Evolutionary conservation across 306 rosid species (phyloP).

Genomic region (Prunus campanulata): DNA sequence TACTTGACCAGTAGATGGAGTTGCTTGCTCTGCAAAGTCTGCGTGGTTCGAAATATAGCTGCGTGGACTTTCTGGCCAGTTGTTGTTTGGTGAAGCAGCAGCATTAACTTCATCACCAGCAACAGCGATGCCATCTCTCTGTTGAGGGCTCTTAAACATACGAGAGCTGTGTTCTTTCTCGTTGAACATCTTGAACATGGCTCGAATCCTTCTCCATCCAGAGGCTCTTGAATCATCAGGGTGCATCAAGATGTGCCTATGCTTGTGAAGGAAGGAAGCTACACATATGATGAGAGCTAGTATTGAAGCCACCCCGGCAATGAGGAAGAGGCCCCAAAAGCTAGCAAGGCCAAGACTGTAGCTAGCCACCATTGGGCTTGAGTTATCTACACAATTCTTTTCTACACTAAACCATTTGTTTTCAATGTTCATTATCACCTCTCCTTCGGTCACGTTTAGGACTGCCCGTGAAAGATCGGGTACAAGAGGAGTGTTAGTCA

Average conservation of each 20-base stretch:
- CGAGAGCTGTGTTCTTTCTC: slow-evolving; percentile 35
- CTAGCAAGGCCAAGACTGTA: slow-evolving; percentile 48
- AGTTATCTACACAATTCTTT: slow-evolving; percentile 21
- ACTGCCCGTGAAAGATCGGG: slow-evolving; percentile 58
- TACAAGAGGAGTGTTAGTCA: slow-evolving; percentile 58
- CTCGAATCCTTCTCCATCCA: slow-evolving; percentile 14
- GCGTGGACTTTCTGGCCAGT: background rate
- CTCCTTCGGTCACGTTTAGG: slow-evolving; percentile 53
- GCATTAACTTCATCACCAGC: background rate
- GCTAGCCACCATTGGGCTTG: slow-evolving; percentile 19
- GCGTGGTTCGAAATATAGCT: background rate
- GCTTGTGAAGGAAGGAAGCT: slow-evolving; percentile 29
- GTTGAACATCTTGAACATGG: slow-evolving; percentile 24
- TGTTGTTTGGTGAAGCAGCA: background rate
- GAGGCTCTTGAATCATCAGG: slow-evolving; percentile 18
- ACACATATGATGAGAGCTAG: slow-evolving; percentile 30
- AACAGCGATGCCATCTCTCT: background rate
- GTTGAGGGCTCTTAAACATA: slow-evolving; percentile 28
- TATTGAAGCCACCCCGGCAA: slow-evolving; percentile 38
- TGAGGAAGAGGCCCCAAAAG: slow-evolving; percentile 63
- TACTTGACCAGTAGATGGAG: background rate
- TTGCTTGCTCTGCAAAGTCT: background rate
- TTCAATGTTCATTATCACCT: slow-evolving; percentile 44
- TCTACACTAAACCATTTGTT: slow-evolving; percentile 31
- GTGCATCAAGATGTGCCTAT: slow-evolving; percentile 22